Percentiles rank a stretch among this genome's conserved stretches.
These are phyloP conservation scores for Calamus simplicifolius DNA, from an alignment of 176 grass and related monocot species.

Conservation along the genomic window DNA sequence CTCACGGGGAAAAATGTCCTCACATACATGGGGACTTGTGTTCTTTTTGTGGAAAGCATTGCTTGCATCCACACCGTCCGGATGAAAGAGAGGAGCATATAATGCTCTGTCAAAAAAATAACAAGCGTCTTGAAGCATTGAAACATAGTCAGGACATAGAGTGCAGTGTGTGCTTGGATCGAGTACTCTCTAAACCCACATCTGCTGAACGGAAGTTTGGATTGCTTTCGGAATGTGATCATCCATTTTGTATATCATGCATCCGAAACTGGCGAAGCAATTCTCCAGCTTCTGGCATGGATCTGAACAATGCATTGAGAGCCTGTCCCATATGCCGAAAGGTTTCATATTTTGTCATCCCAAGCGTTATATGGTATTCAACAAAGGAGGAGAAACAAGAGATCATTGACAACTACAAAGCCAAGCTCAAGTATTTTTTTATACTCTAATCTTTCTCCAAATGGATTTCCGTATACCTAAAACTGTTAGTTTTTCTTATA, in stretches of 20 bases:
- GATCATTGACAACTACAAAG: slow-evolving; percentile 76
- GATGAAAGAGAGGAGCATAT: slow-evolving; percentile 49
- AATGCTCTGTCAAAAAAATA: slow-evolving; percentile 65
- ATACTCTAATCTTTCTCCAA: neutral
- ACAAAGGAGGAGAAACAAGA: slow-evolving; percentile 77
- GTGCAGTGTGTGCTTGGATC: slow-evolving; percentile 76
- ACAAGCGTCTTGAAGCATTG: slow-evolving; percentile 49
- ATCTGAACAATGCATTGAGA: slow-evolving; percentile 70
- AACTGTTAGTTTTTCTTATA: slow-evolving; percentile 17
- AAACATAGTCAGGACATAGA: slow-evolving; percentile 81
- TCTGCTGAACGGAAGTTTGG: slow-evolving; percentile 76
- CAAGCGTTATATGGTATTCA: slow-evolving; percentile 70
- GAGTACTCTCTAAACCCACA: slow-evolving; percentile 62
- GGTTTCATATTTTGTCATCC: slow-evolving; percentile 71
- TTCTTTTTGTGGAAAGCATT: slow-evolving; percentile 51
- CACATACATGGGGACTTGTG: slow-evolving; percentile 63
- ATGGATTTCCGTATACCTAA: neutral
- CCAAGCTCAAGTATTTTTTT: slow-evolving; percentile 76
- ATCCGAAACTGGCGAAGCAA: slow-evolving; percentile 88
- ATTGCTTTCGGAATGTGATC: slow-evolving; percentile 80
- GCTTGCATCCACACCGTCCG: slow-evolving; percentile 50
- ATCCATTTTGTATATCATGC: slow-evolving; percentile 85
- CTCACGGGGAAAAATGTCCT: slow-evolving; percentile 59
- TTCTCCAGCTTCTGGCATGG: slow-evolving; percentile 62
- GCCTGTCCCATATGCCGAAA: slow-evolving; percentile 78